Evolutionary conservation across 768 basidiomycete genomes (phyloP).

Genomic region (Heimioporus sp.): DNA sequence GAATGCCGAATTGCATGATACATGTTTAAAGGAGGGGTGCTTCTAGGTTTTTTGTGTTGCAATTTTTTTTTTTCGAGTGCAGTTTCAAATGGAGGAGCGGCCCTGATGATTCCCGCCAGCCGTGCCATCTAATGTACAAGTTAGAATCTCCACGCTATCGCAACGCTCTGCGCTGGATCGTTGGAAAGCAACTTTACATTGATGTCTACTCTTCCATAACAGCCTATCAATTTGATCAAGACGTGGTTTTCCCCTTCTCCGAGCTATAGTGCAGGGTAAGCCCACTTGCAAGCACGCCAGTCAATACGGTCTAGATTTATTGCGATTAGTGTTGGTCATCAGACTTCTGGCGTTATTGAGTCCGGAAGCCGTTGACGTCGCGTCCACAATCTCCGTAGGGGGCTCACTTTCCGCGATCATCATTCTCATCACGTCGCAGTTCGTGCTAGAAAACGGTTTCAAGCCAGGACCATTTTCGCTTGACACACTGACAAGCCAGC

Average conservation of each 20-base stretch:
- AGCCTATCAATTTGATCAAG: no score
- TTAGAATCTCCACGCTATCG: no score
- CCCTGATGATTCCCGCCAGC: no score
- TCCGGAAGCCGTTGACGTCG: conserved; percentile 49
- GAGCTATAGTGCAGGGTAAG: conserved; percentile 51
- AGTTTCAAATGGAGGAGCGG: no score
- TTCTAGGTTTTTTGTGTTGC: no score
- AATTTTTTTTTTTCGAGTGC: no score
- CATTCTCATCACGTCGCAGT: conserved; percentile 49
- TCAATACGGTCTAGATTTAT: conserved; percentile 57
- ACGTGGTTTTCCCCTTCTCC: conserved; percentile 58
- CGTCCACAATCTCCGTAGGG: conserved; percentile 48
- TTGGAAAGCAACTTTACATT: no score
- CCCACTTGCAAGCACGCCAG: conserved; percentile 47
- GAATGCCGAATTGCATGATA: no score
- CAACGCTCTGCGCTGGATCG: no score
- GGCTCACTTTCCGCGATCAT: conserved; percentile 43
- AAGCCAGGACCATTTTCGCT: conserved; percentile 46
- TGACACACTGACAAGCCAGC: conserved; percentile 35
- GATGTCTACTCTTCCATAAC: no score
- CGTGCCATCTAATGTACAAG: no score
- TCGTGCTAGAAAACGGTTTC: conserved; percentile 42
- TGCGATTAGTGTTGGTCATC: conserved; percentile 41
- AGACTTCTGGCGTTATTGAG: conserved; percentile 54
- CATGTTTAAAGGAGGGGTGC: no score